These are phyloP conservation scores for Coix lacrymajobi DNA, from an alignment of 176 grass and related monocot species.

Conservation along the genomic window DNA sequence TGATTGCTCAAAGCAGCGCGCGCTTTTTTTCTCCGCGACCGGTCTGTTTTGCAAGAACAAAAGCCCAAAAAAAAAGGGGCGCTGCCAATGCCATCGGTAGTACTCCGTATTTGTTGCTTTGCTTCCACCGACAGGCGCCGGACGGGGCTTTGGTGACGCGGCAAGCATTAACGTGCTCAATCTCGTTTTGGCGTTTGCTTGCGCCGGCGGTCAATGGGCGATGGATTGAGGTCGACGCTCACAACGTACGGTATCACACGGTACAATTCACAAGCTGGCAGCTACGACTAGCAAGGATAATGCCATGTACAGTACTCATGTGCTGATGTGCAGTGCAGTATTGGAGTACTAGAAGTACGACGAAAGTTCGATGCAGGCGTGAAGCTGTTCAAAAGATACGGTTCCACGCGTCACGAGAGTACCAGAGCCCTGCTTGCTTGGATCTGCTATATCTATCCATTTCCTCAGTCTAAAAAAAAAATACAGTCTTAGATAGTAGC, in stretches of 20 bases:
- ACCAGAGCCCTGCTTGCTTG: too few relatives aligned
- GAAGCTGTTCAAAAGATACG: too few relatives aligned
- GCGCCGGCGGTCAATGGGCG: background rate
- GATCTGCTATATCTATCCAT: too few relatives aligned
- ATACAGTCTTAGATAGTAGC: too few relatives aligned
- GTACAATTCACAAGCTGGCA: too few relatives aligned
- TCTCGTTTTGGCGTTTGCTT: conserved; percentile 3
- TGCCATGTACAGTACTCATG: too few relatives aligned
- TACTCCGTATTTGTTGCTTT: background rate
- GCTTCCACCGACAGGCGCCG: conserved; percentile 12
- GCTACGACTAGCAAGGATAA: background rate
- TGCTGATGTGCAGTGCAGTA: background rate
- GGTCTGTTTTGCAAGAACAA: background rate
- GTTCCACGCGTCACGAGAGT: too few relatives aligned
- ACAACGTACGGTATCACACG: background rate
- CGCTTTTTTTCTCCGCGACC: background rate
- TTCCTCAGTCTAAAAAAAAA: too few relatives aligned
- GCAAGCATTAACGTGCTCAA: background rate
- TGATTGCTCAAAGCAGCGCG: background rate
- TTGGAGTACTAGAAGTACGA: background rate
- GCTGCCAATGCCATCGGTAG: background rate
- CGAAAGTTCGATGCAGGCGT: background rate
- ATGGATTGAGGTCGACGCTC: background rate
- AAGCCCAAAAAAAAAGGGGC: conserved; percentile 18
- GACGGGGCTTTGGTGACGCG: background rate